These are phyloP conservation scores for Beauveria sp. DNA, from an alignment of 2,329 filamentous ascomycete species.

Conservation along the genomic window DNA sequence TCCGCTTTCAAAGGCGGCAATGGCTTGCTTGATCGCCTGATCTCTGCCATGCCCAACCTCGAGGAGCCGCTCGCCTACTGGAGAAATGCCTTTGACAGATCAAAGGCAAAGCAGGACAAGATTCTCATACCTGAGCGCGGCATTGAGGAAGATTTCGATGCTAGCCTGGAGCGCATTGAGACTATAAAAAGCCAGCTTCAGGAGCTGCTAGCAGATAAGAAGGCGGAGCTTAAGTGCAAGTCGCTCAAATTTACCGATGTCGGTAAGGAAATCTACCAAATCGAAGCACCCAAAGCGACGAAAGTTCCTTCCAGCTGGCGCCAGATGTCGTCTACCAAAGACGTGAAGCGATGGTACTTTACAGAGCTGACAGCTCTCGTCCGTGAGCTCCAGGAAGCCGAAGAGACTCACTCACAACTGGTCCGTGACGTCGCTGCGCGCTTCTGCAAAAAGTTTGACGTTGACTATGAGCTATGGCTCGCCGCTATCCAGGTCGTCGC, in stretches of 20 bases:
- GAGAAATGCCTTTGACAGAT: constrained; percentile 85
- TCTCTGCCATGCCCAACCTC: constrained; percentile 80
- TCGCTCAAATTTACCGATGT: constrained; percentile 72
- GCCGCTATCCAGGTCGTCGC: constrained; percentile 83
- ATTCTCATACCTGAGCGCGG: constrained; percentile 78
- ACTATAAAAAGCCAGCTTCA: constrained; percentile 67
- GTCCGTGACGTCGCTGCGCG: constrained; percentile 76
- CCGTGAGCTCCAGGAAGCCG: constrained; percentile 82
- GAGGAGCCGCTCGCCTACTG: constrained; percentile 68
- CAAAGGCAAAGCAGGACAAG: constrained; percentile 69
- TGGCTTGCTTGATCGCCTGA: constrained; percentile 75
- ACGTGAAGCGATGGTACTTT: constrained; percentile 92
- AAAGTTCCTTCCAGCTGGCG: constrained; percentile 88
- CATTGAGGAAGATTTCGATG: constrained; percentile 87
- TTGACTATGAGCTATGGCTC: constrained; percentile 79
- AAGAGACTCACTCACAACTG: constrained; percentile 88
- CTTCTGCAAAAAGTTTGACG: constrained; percentile 83
- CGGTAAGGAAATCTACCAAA: constrained; percentile 94
- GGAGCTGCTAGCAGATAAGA: constrained; percentile 61
- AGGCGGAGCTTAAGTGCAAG: constrained; percentile 66
- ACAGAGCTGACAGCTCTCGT: constrained; percentile 74
- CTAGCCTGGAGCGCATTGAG: constrained; percentile 69
- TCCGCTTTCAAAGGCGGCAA: constrained; percentile 66
- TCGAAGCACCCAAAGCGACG: constrained; percentile 77
- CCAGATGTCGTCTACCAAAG: constrained; percentile 90